Conservation (phyloP, 2,329 filamentous ascomycete genomes). For the Scortechinia acanthostroma region DNA sequence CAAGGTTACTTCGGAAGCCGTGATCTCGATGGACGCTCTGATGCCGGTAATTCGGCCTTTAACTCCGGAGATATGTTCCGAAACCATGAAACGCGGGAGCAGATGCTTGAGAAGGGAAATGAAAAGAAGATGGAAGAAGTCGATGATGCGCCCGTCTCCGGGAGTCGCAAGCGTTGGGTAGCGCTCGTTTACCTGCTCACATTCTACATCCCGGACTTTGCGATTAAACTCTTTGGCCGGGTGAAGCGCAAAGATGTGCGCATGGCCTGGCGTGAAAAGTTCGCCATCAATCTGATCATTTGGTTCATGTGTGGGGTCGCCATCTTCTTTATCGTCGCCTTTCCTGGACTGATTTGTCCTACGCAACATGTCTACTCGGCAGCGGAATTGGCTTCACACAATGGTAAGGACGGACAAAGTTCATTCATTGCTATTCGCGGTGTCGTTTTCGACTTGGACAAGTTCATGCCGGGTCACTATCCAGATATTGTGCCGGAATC, state of each 20-base stretch:
- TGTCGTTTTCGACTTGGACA: conserved; percentile 74
- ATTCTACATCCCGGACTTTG: conserved; percentile 79
- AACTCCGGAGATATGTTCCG: conserved; percentile 96
- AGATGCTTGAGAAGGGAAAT: conserved; percentile 91
- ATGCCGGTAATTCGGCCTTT: conserved; percentile 80
- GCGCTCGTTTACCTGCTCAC: conserved; percentile 77
- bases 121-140: conserved; percentile 86
- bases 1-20: conserved; percentile 68
- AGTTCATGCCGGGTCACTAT: conserved; percentile 73
- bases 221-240: conserved; percentile 68
- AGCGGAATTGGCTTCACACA: conserved; percentile 64
- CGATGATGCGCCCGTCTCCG: conserved; percentile 72
- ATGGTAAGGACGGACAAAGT: conserved; percentile 59
- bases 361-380: conserved; percentile 81
- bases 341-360: conserved; percentile 83
- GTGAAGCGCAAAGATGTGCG: conserved; percentile 91
- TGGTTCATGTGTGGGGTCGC: conserved; percentile 76
- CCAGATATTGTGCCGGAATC: conserved; percentile 56
- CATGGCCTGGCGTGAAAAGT: conserved; percentile 89
- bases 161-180: conserved; percentile 84
- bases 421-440: conserved; percentile 81
- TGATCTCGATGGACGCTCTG: conserved; percentile 78
- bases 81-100: conserved; percentile 85
- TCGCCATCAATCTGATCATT: conserved; percentile 96
- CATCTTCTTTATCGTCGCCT: conserved; percentile 83